Conservation (phyloP, 805 yeast genomes). For the Lachancea nothofagi region DNA sequence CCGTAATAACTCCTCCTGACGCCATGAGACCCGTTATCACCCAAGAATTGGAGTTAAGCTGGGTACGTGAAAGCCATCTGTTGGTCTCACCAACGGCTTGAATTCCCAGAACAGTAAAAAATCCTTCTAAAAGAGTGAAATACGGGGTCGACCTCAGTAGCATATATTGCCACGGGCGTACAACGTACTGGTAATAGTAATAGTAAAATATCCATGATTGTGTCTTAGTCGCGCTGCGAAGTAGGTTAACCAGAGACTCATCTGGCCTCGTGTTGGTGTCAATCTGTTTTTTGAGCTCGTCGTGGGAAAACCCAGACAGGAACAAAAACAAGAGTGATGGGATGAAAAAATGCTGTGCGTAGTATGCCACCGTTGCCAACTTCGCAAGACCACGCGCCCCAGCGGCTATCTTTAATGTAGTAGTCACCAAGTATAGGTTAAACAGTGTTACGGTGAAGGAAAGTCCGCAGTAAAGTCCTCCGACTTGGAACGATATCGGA, state of each 20-base stretch:
- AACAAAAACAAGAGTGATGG: slow-evolving; percentile 76
- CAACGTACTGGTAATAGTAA: slow-evolving; percentile 35
- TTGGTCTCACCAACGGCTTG: slow-evolving; percentile 87
- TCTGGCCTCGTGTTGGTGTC: slow-evolving; percentile 23
- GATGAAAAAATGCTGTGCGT: slow-evolving; percentile 73
- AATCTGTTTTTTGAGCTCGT: slow-evolving; percentile 22
- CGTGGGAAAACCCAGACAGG: slow-evolving; percentile 46
- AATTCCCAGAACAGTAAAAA: slow-evolving; percentile 84
- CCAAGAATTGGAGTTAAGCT: slow-evolving; percentile 65
- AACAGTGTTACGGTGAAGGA: slow-evolving; percentile 74
- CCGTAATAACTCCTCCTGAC: slow-evolving; percentile 70
- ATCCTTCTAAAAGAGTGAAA: slow-evolving; percentile 86
- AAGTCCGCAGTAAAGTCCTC: slow-evolving; percentile 86
- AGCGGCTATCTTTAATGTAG: slow-evolving; percentile 59
- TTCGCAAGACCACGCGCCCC: slow-evolving; percentile 22
- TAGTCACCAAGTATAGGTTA: slow-evolving; percentile 60
- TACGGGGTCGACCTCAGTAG: slow-evolving; percentile 80
- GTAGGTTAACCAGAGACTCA: slow-evolving; percentile 15
- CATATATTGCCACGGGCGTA: slow-evolving; percentile 65
- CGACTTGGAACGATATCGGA: slow-evolving; percentile 90
- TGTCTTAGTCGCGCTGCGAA: slow-evolving; percentile 9
- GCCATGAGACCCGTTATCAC: slow-evolving; percentile 64
- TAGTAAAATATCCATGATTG: slow-evolving; percentile 28
- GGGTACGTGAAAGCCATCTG: slow-evolving; percentile 48
- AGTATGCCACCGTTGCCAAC: slow-evolving; percentile 47